Evolutionary conservation across 108 stramenopile genomes (phyloP).

Genomic region (Nitzschia putrida): DNA sequence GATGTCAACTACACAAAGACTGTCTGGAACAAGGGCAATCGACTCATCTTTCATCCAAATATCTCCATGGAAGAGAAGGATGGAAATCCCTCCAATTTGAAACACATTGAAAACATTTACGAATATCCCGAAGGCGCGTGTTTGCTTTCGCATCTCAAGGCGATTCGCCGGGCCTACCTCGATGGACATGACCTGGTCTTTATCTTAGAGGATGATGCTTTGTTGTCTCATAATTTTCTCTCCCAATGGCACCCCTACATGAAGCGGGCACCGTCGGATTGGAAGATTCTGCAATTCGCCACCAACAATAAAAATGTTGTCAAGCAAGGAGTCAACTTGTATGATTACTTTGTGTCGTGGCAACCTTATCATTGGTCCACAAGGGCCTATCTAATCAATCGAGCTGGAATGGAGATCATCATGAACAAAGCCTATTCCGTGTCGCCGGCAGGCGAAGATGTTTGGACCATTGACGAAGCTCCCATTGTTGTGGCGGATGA

Average conservation of each 20-base stretch:
- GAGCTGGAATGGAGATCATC: slow-evolving; percentile 14
- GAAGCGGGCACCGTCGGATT: slow-evolving; percentile 11
- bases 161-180: slow-evolving; percentile 8
- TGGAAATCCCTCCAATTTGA: slow-evolving; percentile 17
- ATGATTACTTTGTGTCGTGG: slow-evolving; percentile 13
- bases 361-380: slow-evolving; percentile 24
- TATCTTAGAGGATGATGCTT: slow-evolving; percentile 14
- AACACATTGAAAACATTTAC: slow-evolving; percentile 18
- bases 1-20: slow-evolving; percentile 7
- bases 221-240: slow-evolving; percentile 14
- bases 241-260: slow-evolving; percentile 16
- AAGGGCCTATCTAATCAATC: slow-evolving; percentile 18
- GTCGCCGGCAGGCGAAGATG: slow-evolving; percentile 5
- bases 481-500: slow-evolving; percentile 21
- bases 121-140: slow-evolving; percentile 17
- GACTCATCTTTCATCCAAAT: slow-evolving; percentile 8
- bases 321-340: slow-evolving; percentile 17
- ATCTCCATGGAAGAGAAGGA: slow-evolving; percentile 13
- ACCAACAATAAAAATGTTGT: slow-evolving; percentile 24
- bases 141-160: slow-evolving; percentile 18
- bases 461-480: slow-evolving; percentile 12
- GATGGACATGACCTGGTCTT: slow-evolving; percentile 9
- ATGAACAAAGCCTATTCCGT: not conserved
- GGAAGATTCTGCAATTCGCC: slow-evolving; percentile 21
- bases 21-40: not conserved